Percentiles rank a stretch among this genome's conserved stretches.
phyloP scores from a whole-genome alignment of 257 asterid species.

The Solanum arcanum region DNA sequence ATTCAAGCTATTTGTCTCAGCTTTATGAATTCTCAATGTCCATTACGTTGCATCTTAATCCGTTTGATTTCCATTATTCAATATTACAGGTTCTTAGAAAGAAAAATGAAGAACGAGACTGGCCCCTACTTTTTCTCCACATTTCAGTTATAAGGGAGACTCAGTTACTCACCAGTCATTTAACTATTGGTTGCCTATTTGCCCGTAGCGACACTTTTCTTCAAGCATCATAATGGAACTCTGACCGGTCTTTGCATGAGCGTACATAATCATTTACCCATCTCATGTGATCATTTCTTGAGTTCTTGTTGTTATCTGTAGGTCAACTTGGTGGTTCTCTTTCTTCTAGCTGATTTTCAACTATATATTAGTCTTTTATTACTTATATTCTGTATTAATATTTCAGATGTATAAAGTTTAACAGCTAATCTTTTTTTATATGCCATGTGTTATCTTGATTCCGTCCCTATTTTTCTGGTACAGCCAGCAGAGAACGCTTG shows the following conservation, averaged over 20 bases:
- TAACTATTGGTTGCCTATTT: background rate
- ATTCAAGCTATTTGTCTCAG: background rate
- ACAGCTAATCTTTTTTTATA: background rate
- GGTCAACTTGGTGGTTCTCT: background rate
- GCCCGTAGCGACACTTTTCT: background rate
- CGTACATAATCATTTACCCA: background rate
- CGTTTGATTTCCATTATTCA: background rate
- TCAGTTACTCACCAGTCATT: background rate
- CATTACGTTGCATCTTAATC: background rate
- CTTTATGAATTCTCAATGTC: background rate
- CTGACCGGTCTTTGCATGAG: background rate
- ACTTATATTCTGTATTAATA: background rate
- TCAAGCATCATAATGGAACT: background rate
- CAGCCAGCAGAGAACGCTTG: conserved; percentile 88
- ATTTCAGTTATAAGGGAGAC: background rate
- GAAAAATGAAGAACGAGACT: background rate
- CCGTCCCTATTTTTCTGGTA: background rate
- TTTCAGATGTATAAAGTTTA: background rate
- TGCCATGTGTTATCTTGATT: background rate
- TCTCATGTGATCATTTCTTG: background rate
- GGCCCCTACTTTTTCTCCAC: background rate
- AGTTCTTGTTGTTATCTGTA: background rate
- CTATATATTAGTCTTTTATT: background rate
- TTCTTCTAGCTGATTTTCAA: background rate
- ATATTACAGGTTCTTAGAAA: background rate